These are phyloP conservation scores for Epichloe coenophiala DNA, from an alignment of 2,329 filamentous ascomycete species.

Conservation along the genomic window DNA sequence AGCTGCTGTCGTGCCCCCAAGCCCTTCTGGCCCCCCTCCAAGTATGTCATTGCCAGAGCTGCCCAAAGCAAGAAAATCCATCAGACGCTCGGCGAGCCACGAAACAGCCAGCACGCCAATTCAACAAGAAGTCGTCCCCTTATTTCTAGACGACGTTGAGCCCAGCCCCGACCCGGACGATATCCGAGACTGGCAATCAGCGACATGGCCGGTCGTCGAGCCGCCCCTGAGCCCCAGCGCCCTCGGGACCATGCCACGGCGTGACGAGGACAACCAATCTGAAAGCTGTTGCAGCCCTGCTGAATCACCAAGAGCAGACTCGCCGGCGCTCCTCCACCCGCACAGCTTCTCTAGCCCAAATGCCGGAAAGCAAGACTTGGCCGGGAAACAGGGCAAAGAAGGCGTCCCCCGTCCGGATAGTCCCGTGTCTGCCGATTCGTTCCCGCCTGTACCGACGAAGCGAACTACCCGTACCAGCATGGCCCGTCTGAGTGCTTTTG, in stretches of 20 bases:
- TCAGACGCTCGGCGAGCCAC: background rate
- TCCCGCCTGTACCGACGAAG: slow-evolving; percentile 13
- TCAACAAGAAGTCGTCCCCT: slow-evolving; percentile 10
- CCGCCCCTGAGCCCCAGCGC: background rate
- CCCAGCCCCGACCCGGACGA: slow-evolving; percentile 25
- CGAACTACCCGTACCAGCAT: slow-evolving; percentile 20
- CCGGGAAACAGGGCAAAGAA: slow-evolving; percentile 8
- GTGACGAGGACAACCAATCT: background rate
- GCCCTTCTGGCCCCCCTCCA: slow-evolving; percentile 3
- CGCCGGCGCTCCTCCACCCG: slow-evolving; percentile 2
- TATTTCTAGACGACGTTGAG: slow-evolving; percentile 20
- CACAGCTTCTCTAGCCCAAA: slow-evolving; percentile 2
- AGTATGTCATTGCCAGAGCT: slow-evolving; percentile 3
- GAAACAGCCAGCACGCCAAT: slow-evolving; percentile 9
- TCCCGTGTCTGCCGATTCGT: slow-evolving; percentile 22
- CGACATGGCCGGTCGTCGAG: slow-evolving; percentile 4
- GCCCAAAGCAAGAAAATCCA: background rate
- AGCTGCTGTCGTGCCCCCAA: background rate
- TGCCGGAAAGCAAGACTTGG: background rate
- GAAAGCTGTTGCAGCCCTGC: background rate
- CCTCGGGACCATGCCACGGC: background rate
- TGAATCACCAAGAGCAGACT: slow-evolving; percentile 8
- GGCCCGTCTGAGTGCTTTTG: slow-evolving; percentile 24
- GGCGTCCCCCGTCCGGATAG: slow-evolving; percentile 28
- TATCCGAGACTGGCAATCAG: slow-evolving; percentile 21